Evolutionary conservation across 805 yeast species (phyloP).

Genomic region (Pichia sporocuriosa): DNA sequence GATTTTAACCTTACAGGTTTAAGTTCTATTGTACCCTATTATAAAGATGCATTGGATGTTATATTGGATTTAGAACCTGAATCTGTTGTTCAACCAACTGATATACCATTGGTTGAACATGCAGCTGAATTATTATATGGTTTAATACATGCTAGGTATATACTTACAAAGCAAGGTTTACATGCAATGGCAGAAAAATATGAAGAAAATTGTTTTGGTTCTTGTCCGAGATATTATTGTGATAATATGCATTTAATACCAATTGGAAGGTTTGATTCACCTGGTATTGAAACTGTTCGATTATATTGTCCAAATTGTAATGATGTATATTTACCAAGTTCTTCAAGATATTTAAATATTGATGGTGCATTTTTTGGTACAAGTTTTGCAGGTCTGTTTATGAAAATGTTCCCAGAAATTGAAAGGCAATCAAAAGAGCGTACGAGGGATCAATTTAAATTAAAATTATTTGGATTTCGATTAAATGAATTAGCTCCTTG

Average conservation of each 20-base stretch:
- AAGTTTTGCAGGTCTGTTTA: slow-evolving; percentile 86
- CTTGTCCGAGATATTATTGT: slow-evolving; percentile 85
- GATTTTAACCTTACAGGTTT: slow-evolving; percentile 94
- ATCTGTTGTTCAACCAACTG: slow-evolving; percentile 50
- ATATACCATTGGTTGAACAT: slow-evolving; percentile 73
- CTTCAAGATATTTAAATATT: slow-evolving; percentile 77
- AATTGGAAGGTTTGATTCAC: slow-evolving; percentile 82
- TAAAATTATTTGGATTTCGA: slow-evolving; percentile 83
- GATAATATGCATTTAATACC: slow-evolving; percentile 88
- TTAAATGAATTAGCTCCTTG: slow-evolving; percentile 64
- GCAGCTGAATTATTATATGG: slow-evolving; percentile 92
- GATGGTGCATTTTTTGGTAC: slow-evolving; percentile 98
- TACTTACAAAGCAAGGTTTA: slow-evolving; percentile 82
- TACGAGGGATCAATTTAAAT: slow-evolving; percentile 52
- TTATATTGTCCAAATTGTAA: slow-evolving; percentile 92
- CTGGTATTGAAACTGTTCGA: slow-evolving; percentile 88
- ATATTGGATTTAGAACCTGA: slow-evolving; percentile 79
- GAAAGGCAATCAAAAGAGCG: slow-evolving; percentile 58
- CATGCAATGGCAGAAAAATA: slow-evolving; percentile 91
- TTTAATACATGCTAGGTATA: slow-evolving; percentile 86
- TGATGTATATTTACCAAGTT: slow-evolving; percentile 82
- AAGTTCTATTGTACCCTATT: slow-evolving; percentile 77
- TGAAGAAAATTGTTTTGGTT: slow-evolving; percentile 82
- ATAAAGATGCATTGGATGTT: slow-evolving; percentile 85
- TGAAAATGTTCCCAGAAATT: slow-evolving; percentile 86